Evolutionary conservation across 305 asterid species (phyloP), one percentile per base, ranked within the genome.

Genomic region (Euphrasia arctica): DNA sequence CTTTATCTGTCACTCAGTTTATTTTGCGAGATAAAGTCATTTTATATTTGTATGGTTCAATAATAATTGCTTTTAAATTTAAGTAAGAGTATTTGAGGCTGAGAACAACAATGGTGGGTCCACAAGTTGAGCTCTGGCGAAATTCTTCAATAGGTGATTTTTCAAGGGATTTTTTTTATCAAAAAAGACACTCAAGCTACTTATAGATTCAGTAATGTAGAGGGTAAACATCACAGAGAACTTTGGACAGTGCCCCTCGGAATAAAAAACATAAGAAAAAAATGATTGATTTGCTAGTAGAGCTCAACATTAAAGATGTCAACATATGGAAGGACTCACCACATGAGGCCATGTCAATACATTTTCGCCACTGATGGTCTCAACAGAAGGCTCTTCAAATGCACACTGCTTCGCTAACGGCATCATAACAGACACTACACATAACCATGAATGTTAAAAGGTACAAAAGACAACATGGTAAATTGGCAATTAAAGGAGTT

Each of bases 311-410:
- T 56, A 51, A 63, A 65, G 57, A 25, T 31, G 15, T 47, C 52
- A 47, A 45, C 32, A 55, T 57, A 45, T 34, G 25, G 14, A 10
- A 61, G 39, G 56, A 75, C 98, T 83, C 79, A 92, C 98, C 97
- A 87, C 95, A 75, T 84, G 85, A 63, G 96, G 95, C 98, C 98
- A 92, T 22, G 98, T 87, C 88, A 93, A 68, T 58, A 93, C 95
- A 77, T 86, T 84, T 86, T 93, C 99, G 64, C 84, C 93, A 55
- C 71, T 74, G 69, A 93, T 90, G 66, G 81, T 82, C 78, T 93
- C 99, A 73, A 93, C 91, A 0, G 97, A 90, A 70, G 99, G 99
- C 80, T 93, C 99, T 83, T 93, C 97, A 83, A 93, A 93, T 62
- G 99, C 97, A 68, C 98, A 90, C 75, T 93, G 97, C 78, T 93